Base-by-base conservation (phyloP, 2,329 filamentous ascomycete species). In the Mycocentrospora acerina region DNA sequence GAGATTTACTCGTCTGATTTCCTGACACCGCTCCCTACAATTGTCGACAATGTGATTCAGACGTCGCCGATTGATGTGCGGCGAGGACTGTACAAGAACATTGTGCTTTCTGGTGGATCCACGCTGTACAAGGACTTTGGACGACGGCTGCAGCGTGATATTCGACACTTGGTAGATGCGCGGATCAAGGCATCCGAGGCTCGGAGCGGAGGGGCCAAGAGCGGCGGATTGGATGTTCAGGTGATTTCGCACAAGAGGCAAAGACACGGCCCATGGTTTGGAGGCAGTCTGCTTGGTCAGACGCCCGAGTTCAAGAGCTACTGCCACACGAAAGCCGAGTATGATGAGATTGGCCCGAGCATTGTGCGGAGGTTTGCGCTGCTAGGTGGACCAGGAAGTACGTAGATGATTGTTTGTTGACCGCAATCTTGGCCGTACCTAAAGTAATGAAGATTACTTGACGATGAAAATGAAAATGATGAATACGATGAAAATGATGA, bases 1-100 rank as follows among this genome's bases (percentile, higher is more conserved):
- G 93, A 98, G 74, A 98, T 98, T 62, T 97, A 97, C 79, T 95
- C 89, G 46, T 97, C 91, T 53, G 93, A 98, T 67, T 98, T 98
- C 76, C 75, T 98, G 52, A 98, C 93, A 10, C 93, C 93, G 11
- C 80, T 98, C 7, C 93, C 93, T 16, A 87, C 81, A 34, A 93
- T 98, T 34, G 94, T 98, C 46, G 93, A 98, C 65, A 86, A 86
- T 40, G 93, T 97, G 49, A 98, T 98, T 59, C 93, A 98, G 71
- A 91, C 90, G 40, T 95, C 91, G 24, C 93, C 93, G 28, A 98
- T 98, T 59, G 93, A 98, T 64, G 94, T 98, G 30, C 86, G 93
- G 62, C 83, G 93, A 72, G 93, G 93, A 28, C 79, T 98, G 25
- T 98, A 98, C 81, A 98, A 98, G 82, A 98, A 98, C 73, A 98